Conservation (phyloP, 2,329 filamentous ascomycete genomes). For the Penicillium sp. region DNA sequence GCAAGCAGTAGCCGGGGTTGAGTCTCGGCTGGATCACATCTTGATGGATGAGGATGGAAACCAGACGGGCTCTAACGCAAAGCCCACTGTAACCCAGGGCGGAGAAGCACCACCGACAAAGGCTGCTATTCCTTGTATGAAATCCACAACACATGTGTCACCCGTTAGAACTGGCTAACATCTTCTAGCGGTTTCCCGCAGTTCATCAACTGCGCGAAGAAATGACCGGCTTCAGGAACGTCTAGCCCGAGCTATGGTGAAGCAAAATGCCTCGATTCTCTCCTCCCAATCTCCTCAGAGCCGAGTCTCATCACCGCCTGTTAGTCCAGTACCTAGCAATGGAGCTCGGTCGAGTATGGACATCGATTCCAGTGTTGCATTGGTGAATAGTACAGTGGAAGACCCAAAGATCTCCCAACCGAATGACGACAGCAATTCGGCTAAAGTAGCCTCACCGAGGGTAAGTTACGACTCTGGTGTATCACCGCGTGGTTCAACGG, state of each 20-base stretch:
- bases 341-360: slow-evolving; percentile 42
- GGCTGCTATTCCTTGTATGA: slow-evolving; percentile 31
- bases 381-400: slow-evolving; percentile 21
- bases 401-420: slow-evolving; percentile 16
- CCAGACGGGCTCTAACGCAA: slow-evolving; percentile 25
- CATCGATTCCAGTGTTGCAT: slow-evolving; percentile 27
- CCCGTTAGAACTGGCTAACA: slow-evolving; percentile 22
- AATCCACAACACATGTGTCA: not conserved
- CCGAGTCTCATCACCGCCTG: slow-evolving; percentile 51
- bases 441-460: slow-evolving; percentile 17
- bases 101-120: slow-evolving; percentile 23
- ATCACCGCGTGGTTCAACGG: slow-evolving; percentile 27
- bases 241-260: slow-evolving; percentile 80
- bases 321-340: slow-evolving; percentile 50
- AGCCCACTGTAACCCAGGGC: slow-evolving; percentile 38
- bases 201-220: slow-evolving; percentile 62
- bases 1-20: slow-evolving; percentile 88
- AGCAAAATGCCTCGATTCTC: slow-evolving; percentile 58
- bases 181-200: slow-evolving; percentile 55
- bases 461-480: slow-evolving; percentile 31
- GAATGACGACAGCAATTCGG: slow-evolving; percentile 11
- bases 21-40: slow-evolving; percentile 88
- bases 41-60: slow-evolving; percentile 73
- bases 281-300: slow-evolving; percentile 50
- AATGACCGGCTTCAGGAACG: slow-evolving; percentile 87